These are phyloP conservation scores for Dothidotthia symphoricarpi DNA, from an alignment of 2,329 filamentous ascomycete species.

Conservation along the genomic window DNA sequence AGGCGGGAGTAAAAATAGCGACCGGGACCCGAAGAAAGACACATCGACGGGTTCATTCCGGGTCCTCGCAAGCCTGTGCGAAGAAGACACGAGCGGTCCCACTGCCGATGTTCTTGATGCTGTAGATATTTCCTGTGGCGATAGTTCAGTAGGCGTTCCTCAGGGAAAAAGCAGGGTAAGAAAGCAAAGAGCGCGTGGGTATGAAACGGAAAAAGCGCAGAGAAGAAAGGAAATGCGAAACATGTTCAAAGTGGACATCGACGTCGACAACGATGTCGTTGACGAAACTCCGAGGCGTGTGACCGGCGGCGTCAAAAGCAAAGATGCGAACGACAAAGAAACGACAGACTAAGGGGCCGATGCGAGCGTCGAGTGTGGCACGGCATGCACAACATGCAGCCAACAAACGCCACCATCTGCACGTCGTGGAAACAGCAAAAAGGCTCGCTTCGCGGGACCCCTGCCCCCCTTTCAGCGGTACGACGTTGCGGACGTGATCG, in stretches of 20 bases:
- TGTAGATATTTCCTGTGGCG: conserved; percentile 80
- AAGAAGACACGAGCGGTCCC: conserved; percentile 81
- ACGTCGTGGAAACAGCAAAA: conserved; percentile 10
- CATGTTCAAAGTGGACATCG: no score
- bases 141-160: conserved; percentile 9
- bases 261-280: background rate
- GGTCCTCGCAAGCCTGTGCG: conserved; percentile 72
- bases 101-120: conserved; percentile 77
- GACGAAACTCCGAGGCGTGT: background rate
- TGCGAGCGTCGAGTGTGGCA: no score
- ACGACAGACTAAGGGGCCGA: no score
- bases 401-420: conserved; percentile 22
- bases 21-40: no score
- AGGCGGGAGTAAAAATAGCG: no score
- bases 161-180: no score
- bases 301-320: background rate
- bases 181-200: no score
- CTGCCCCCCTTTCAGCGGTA: conserved; percentile 19
- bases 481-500: conserved; percentile 16
- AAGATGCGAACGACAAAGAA: background rate
- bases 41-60: background rate
- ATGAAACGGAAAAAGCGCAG: no score
- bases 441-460: conserved; percentile 12
- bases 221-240: no score
- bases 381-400: conserved; percentile 17